Base-by-base conservation (phyloP, 106 monocot genomes). In the Narthecium ossifragum region DNA sequence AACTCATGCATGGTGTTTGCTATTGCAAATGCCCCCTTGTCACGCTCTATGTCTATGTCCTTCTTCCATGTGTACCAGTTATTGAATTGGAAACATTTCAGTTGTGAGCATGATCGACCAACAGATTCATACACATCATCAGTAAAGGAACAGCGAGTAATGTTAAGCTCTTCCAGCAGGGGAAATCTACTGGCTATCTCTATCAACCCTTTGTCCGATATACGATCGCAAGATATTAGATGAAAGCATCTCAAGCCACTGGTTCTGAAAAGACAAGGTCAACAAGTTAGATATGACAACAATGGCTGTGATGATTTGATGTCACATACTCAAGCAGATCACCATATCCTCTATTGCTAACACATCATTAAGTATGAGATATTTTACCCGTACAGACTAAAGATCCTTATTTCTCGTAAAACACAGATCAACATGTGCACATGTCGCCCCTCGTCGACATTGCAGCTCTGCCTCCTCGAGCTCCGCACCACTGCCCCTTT, bases 1-100 rank as follows among this genome's bases (percentile, higher is more conserved):
- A 82, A 58, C 41, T 66, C 27, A 26, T 38, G 69, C 78, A 83
- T 74, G 31, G 38, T 46, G 20, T 74, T 83, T 10, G 74, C 78
- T 29, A 83, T 71, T 47, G 40, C 63, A 13, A 67, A 5, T 13
- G 83, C 78, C 23, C 61, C 66, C 2, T 29, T 34, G 30, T 78
- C 40, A 17, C 28, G 49, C 11, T 26, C 10, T 36, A 12, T 5
- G 15, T 57, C 39, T 23, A 27, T n/a, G n/a, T n/a, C n/a, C 17
- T 27, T 33, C 38, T 10, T 1, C 22, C 20, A 18, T 7, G 27
- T 27, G 46, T 2, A 8, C 25, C 32, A 26, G 13, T 26, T 47
- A 14, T 72, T 63, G 27, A 75, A 23, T 24, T 27, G 15, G 28
- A 80, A 69, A n/a, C 34, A n/a, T 53, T 72, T 80, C 15, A 80